A percentile compares a stretch with the other conserved stretches of the same genome.
Evolutionary conservation across 148 eudicot species (phyloP).

Genomic region (Fagopyrum tataricum): DNA sequence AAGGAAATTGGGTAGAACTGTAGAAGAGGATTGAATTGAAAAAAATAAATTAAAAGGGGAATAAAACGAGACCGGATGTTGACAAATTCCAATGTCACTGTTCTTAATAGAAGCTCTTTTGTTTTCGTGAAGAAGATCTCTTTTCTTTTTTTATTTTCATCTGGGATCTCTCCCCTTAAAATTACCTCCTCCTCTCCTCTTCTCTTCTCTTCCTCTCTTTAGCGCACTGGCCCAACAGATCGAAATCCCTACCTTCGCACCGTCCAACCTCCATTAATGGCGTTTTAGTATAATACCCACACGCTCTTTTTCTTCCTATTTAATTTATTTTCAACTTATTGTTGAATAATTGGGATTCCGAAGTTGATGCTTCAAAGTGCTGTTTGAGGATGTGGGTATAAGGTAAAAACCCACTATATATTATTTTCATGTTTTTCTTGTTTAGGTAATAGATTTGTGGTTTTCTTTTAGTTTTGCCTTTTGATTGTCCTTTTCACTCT

Average conservation of each 20-base stretch:
- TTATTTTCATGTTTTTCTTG: background rate
- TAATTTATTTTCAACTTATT: background rate
- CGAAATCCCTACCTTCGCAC: constrained; percentile 36
- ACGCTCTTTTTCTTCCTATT: constrained; percentile 11
- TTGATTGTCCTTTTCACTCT: background rate
- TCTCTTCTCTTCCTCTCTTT: constrained; percentile 6
- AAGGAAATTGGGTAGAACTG: constrained; percentile 10
- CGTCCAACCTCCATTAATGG: constrained; percentile 32
- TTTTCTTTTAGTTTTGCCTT: constrained; percentile 12
- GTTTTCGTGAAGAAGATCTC: constrained; percentile 55
- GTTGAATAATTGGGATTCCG: constrained; percentile 19
- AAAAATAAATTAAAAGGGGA: constrained; percentile 35
- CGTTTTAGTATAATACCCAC: constrained; percentile 24
- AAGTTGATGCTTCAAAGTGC: constrained; percentile 17
- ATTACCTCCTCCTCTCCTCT: background rate
- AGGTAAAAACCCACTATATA: constrained; percentile 31
- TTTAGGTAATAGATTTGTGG: constrained; percentile 16
- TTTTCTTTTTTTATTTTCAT: too few relatives aligned
- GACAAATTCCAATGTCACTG: constrained; percentile 96
- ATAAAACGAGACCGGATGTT: constrained; percentile 90
- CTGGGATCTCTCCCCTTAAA: constrained; percentile 75
- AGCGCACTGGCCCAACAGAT: constrained; percentile 44
- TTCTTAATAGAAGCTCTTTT: constrained; percentile 79
- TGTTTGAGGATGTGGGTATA: constrained; percentile 44
- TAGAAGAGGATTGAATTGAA: constrained; percentile 4